Base-by-base conservation (phyloP, 78 protist species). In the Bigelowiella natans region DNA sequence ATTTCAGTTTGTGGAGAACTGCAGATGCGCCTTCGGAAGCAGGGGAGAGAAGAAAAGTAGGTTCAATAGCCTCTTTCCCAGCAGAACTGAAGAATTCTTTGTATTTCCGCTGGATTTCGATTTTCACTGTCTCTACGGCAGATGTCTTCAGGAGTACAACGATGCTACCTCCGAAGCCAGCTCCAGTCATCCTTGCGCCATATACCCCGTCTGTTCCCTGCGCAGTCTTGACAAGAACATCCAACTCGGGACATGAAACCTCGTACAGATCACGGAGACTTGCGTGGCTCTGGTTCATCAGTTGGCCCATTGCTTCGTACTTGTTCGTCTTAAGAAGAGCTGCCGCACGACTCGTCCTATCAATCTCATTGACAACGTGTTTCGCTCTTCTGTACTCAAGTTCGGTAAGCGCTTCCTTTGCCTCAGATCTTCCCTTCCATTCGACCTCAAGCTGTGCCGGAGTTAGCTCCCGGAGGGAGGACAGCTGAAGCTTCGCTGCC, bases 141-240 rank as follows among this genome's bases (percentile, higher is more conserved):
- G 38, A 2, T 0, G 18, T 0, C 36, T 51, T 30, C 26, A 85
- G 30, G 28, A 85, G 88, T 11, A 51, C n/a, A 3, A 85, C 40
- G 30, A 51, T 85, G 88, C 88, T 39, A 0, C 88, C 88, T 30
- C 88, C 88, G 29, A 85, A 85, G 0, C 88, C 88, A 51, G 82
- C 88, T 29, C 88, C 88, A 31, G 88, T 85, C 88, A 85, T 36
- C 82, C 88, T 39, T 26, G 51, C 0, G 39, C 88, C 88, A 51
- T 85, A 37, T 26, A 85, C 88, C 37, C 88, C 88, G n/a, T 2
- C 36, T 31, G 39, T 51, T 18, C 34, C 0, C 2, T 0, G 0
- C 28, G 88, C 88, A 51, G 39, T 85, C 40, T 85, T 51, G 31
- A 85, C 88, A 34, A 85, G 88, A n/a, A 51, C 88, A 36, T 85